Conservation (phyloP, 352 stramenopile species). For the Globisporangium parvum region DNA sequence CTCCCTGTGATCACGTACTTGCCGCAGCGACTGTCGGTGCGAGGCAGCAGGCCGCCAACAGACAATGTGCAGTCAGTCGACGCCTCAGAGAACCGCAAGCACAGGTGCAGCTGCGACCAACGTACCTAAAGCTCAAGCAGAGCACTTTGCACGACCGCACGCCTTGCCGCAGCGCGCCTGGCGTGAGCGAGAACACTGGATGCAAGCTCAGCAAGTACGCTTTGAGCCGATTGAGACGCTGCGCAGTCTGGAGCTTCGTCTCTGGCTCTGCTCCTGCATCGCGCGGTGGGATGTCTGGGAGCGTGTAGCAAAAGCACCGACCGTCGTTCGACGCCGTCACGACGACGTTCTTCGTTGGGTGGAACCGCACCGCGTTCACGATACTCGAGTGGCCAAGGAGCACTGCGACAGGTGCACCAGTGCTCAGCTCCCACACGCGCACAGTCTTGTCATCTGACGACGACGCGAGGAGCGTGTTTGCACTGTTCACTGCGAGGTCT, state of each 20-base stretch:
- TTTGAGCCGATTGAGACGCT: constrained; percentile 57
- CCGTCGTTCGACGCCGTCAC: constrained; percentile 92
- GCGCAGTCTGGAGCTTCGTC: constrained; percentile 74
- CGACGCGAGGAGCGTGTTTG: constrained; percentile 76
- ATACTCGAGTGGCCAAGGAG: constrained; percentile 81
- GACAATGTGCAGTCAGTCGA: no score
- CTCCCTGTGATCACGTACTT: constrained; percentile 90
- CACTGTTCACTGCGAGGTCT: constrained; percentile 82
- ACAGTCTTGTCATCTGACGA: constrained; percentile 88
- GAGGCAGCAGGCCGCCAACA: no score
- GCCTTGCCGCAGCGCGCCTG: constrained; percentile 35
- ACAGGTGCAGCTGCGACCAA: not conserved
- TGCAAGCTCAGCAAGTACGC: constrained; percentile 81
- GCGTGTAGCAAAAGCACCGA: constrained; percentile 87
- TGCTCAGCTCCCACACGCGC: constrained; percentile 83
- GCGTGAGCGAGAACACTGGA: constrained; percentile 72
- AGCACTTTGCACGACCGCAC: constrained; percentile 70
- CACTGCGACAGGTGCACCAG: constrained; percentile 78
- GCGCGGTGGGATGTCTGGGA: constrained; percentile 59
- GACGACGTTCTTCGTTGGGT: constrained; percentile 80
- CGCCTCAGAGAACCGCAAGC: no score
- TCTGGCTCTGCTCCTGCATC: constrained; percentile 28
- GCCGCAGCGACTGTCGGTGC: constrained; percentile 60
- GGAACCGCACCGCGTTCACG: constrained; percentile 85
- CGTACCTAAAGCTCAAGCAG: constrained; percentile 49